Conservation (phyloP, 208 protist genomes). For the Leishmania arabica region DNA sequence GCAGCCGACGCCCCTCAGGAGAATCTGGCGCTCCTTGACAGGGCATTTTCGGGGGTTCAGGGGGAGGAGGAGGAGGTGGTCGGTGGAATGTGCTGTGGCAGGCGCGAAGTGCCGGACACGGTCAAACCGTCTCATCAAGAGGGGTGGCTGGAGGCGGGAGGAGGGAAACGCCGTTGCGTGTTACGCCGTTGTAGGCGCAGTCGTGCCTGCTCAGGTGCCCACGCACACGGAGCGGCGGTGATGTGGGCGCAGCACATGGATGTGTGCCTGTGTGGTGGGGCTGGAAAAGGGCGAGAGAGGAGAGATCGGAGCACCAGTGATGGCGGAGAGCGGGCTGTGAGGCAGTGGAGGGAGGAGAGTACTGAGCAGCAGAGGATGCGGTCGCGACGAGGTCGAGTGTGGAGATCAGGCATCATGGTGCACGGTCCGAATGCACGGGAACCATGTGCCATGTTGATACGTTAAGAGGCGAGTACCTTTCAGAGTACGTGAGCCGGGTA, state of each 20-base stretch:
- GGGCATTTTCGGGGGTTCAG: background rate
- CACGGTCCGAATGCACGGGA: background rate
- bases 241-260: background rate
- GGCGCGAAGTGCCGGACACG: background rate
- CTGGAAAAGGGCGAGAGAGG: background rate
- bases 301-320: background rate
- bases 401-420: background rate
- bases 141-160: no score
- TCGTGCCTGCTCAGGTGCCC: background rate
- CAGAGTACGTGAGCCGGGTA: background rate
- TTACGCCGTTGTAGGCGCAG: background rate
- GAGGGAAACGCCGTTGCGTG: background rate
- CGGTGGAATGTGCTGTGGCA: background rate
- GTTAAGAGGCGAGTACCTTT: background rate
- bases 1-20: constrained; percentile 26
- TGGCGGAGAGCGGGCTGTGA: background rate
- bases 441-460: background rate
- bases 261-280: background rate
- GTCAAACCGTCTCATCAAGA: background rate
- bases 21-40: constrained; percentile 22
- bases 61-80: no score
- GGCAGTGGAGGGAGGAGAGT: background rate
- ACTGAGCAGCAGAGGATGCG: background rate
- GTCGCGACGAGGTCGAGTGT: background rate
- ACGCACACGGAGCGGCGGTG: background rate